A percentile compares a stretch with the other conserved stretches of the same genome.
phyloP scores from a whole-genome alignment of 2,329 filamentous ascomycete genomes.

The Dryadomyces quercivorus region DNA sequence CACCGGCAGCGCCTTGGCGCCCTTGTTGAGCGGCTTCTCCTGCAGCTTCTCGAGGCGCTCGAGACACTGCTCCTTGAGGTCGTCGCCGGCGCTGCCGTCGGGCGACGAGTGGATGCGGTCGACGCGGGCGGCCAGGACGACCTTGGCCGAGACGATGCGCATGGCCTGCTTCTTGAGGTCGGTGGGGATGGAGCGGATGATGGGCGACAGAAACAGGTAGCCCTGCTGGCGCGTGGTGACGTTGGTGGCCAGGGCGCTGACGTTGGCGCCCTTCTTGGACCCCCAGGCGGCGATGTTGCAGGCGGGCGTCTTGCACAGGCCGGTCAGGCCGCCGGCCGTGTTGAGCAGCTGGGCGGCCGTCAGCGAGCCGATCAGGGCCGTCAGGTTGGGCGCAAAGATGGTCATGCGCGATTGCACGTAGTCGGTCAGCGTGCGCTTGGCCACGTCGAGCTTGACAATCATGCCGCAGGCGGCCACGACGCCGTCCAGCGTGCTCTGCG shows the following conservation, averaged over 20 bases:
- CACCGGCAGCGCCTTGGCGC: slow-evolving; percentile 71
- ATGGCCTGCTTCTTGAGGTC: slow-evolving; percentile 90
- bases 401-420: slow-evolving; percentile 98
- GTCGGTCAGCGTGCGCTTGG: slow-evolving; percentile 76
- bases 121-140: slow-evolving; percentile 83
- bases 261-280: slow-evolving; percentile 69
- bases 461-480: slow-evolving; percentile 75
- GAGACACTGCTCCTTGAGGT: slow-evolving; percentile 70
- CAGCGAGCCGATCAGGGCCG: slow-evolving; percentile 77
- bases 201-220: slow-evolving; percentile 82
- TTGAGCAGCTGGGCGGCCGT: slow-evolving; percentile 96
- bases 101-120: slow-evolving; percentile 73
- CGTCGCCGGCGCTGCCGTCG: slow-evolving; percentile 72
- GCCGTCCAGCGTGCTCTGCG: slow-evolving; percentile 58
- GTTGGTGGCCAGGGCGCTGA: slow-evolving; percentile 78
- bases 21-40: slow-evolving; percentile 82
- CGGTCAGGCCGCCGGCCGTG: slow-evolving; percentile 76
- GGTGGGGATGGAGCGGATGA: slow-evolving; percentile 72
- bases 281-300: slow-evolving; percentile 89
- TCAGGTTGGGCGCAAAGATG: slow-evolving; percentile 88
- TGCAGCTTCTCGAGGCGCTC: slow-evolving; percentile 86
- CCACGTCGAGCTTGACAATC: slow-evolving; percentile 74
- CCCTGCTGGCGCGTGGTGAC: slow-evolving; percentile 84
- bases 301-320: slow-evolving; percentile 80
- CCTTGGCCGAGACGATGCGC: slow-evolving; percentile 86